Evolutionary conservation across 768 basidiomycete genomes (phyloP), one percentile per base, ranked within the genome.

Genomic region (Kwoniella botswanensis): DNA sequence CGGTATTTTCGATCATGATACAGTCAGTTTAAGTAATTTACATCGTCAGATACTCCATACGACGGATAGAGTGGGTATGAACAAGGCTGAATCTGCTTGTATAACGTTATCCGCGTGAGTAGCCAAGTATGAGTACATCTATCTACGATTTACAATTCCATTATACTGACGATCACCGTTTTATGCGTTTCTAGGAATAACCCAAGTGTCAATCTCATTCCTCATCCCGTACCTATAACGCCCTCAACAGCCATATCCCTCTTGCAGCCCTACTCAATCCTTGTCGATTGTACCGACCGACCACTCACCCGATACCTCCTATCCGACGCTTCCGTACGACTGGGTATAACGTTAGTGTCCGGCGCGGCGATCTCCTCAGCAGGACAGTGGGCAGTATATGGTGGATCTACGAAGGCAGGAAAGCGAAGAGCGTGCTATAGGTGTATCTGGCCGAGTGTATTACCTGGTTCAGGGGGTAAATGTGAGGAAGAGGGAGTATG

Each of bases 271-370:
- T 94, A 93, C 78, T 88, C 91, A 80, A 83, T 97, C 63, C 86
- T 98, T 61, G 86, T 98, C 17, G 96, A 98, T 84, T 98, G 95
- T 85, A 97, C 94, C 4, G 95, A 98, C 84, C 96, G 97, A 73
- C 89, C 91, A 1, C 89, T 92, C 2, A 94, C 94, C 0, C 91
- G 97, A 5, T 98, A 98, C 83, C 88, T 98, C 21, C 87, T 99
- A 63, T 94, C 93, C 26, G 95, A 98, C 81, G 88, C 89, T 0
- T 89, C 92, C 17, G 92, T 94, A 50, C 85, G 85, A 1, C 87
- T 94, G 1, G 84, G 85, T n/a, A 92, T 90, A 58, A 91, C 93
- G 15, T 89, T 98, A 50, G 90, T 98, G 46, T 93, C 92, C 68
- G 96, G 96, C 9, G 97, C 95, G 1, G 97, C 97, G 0, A 93